Percentiles rank a stretch among this genome's conserved stretches.
Evolutionary conservation across 1,139 yeast genomes (phyloP).

Genomic region (Hansenula sp.): DNA sequence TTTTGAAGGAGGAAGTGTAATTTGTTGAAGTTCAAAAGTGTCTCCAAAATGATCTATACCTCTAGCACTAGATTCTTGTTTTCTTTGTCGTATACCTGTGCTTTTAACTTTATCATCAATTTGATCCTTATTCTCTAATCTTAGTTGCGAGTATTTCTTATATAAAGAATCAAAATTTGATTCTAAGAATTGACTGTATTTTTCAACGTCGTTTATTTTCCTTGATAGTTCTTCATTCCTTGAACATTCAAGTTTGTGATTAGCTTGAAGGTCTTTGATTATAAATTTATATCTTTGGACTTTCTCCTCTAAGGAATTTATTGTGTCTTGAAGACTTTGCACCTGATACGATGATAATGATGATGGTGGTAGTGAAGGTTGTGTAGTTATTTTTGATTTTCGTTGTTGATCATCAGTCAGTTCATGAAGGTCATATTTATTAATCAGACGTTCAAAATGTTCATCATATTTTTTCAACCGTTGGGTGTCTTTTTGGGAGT

Average conservation of each 20-base stretch:
- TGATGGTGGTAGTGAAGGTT: too few relatives aligned
- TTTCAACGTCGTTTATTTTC: constrained; percentile 13
- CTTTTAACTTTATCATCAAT: too few relatives aligned
- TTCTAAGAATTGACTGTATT: constrained; percentile 16
- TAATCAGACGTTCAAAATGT: background rate
- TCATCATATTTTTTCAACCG: background rate
- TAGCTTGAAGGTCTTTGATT: background rate
- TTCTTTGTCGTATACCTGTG: background rate
- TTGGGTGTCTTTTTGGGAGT: background rate
- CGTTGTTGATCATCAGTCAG: background rate
- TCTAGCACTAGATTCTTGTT: too few relatives aligned
- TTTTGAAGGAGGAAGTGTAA: too few relatives aligned
- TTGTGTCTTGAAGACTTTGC: background rate
- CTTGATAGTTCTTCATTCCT: constrained; percentile 3
- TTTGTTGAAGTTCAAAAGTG: too few relatives aligned
- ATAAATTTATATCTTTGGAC: constrained; percentile 4
- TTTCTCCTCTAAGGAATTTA: constrained; percentile 6
- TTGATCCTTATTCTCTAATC: background rate
- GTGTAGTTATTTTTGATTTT: background rate
- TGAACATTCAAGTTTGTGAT: constrained; percentile 4
- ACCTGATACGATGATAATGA: background rate
- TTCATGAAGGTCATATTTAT: background rate
- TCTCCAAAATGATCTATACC: too few relatives aligned
- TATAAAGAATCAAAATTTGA: constrained; percentile 17
- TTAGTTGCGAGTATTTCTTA: constrained; percentile 3